Evolutionary conservation across 2,329 filamentous ascomycete genomes (phyloP).

Genomic region (Dothistroma pini): DNA sequence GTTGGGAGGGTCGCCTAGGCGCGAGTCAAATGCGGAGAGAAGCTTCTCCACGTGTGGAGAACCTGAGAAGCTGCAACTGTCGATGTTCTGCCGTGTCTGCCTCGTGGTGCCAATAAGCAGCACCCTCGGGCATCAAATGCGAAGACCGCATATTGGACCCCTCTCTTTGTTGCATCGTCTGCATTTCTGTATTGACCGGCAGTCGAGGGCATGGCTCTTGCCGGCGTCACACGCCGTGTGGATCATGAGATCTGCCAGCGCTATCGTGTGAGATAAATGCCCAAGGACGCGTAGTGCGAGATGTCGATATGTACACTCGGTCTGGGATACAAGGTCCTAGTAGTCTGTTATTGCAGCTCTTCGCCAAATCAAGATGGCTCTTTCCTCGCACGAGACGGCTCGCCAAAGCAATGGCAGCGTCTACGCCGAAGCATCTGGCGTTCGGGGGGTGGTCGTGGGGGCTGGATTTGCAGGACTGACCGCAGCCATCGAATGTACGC

Average conservation of each 20-base stretch:
- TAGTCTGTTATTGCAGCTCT: background rate
- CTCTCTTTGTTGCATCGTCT: background rate
- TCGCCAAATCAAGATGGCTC: background rate
- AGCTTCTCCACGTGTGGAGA: conserved; percentile 5
- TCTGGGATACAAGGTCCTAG: background rate
- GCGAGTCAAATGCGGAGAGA: background rate
- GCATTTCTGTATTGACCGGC: background rate
- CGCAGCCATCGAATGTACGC: conserved; percentile 60
- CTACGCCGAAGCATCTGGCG: conserved; percentile 39
- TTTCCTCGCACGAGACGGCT: background rate
- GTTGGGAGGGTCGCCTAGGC: background rate
- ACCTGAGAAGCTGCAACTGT: background rate
- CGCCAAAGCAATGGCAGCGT: background rate
- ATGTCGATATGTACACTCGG: background rate
- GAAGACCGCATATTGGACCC: background rate
- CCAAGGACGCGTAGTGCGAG: background rate
- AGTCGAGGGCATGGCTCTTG: background rate
- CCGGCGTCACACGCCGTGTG: background rate
- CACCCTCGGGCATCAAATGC: background rate
- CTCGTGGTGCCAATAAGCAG: background rate
- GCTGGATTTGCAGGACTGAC: conserved; percentile 60
- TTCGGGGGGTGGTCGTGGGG: conserved; percentile 52
- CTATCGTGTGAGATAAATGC: background rate
- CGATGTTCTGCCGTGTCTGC: background rate
- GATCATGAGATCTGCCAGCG: background rate